These are phyloP conservation scores for Amoeboaphelidium protococcarum DNA, from an alignment of 371 early-diverging fungal species.

Conservation along the genomic window DNA sequence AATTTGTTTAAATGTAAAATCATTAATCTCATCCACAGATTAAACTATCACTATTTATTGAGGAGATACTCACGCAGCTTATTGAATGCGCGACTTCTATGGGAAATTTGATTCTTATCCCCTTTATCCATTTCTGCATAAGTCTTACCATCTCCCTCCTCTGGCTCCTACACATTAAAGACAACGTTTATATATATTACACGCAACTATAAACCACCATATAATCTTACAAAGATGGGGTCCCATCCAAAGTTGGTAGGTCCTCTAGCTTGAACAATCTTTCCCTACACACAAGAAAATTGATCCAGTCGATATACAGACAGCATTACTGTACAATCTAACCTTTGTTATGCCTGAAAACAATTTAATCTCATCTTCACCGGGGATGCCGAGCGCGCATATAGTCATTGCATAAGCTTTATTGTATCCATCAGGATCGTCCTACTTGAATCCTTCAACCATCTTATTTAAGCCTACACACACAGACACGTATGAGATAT, in stretches of 20 bases:
- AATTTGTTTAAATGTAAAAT: too few relatives aligned
- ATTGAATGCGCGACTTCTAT: conserved; percentile 45
- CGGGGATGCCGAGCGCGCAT: conserved; percentile 56
- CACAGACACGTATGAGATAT: neutral
- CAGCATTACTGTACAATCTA: conserved; percentile 2
- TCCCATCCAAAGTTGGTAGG: conserved; percentile 79
- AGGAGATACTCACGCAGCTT: conserved; percentile 16
- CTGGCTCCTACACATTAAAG: too few relatives aligned
- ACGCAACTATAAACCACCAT: conserved; percentile 35
- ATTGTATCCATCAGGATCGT: too few relatives aligned
- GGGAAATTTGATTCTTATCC: conserved; percentile 68
- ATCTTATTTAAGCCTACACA: conserved; percentile 36
- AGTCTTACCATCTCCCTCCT: conserved; percentile 9
- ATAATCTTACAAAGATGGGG: conserved; percentile 56
- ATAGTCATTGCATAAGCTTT: conserved; percentile 68
- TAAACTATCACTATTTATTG: neutral
- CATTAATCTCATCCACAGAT: neutral
- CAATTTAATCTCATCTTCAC: conserved; percentile 51
- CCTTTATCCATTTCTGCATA: conserved; percentile 71
- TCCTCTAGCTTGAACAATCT: conserved; percentile 69
- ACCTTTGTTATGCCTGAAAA: conserved; percentile 63
- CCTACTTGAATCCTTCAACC: conserved; percentile 58
- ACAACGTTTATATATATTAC: conserved; percentile 2
- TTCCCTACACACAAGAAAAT: conserved; percentile 20
- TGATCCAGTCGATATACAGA: neutral